Base-by-base conservation (phyloP, 2,329 filamentous ascomycete species). In the Colletotrichum viniferum region DNA sequence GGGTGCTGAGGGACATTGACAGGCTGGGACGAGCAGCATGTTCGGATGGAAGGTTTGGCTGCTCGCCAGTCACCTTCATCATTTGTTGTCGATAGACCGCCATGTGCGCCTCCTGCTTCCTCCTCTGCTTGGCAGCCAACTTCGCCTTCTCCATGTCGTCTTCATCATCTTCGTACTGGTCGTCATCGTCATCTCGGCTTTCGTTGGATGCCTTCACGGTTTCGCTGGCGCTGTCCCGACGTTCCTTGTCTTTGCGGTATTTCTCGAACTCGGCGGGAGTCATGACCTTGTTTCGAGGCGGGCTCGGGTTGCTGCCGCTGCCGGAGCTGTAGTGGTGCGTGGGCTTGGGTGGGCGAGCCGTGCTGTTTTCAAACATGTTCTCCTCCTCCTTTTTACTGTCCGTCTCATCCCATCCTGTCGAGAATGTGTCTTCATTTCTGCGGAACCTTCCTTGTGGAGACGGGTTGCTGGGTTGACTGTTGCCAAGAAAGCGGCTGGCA, bases 51-150 rank as follows among this genome's bases (percentile, higher is more conserved):
- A 86, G 85, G 13, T 88, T 83, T 6, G 88, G 83, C 26, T 92
- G 86, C 79, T 96, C 95, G 63, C 96, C 96, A 1, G 95, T 97
- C 34, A 97, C 94, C 85, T 98, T 98, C 94, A 96, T 98, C 96
- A 98, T 98, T 84, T 97, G 94, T 83, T 98, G 96, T 73, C 96
- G 92, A 83, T 98, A 98, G 3, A 98, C 93, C 2, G 95, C 90
- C 88, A 98, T 93, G 82, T 97, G 95, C 14, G 96, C 96, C 84
- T 98, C 95, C 82, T 98, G 96, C 87, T 96, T 97, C 80, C 92
- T 91, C 77, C 96, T 90, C 82, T 97, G 95, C 82, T 93, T 94
- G 21, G 93, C 92, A 62, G 94, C 89, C 81, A 94, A 90, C 81
- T 89, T 93, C 32, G 92, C 91, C 81, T 94, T 95, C 80, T 97